phyloP scores from a whole-genome alignment of 1,284 basidiomycete species.

The Kalmanozyma brasiliensis region DNA sequence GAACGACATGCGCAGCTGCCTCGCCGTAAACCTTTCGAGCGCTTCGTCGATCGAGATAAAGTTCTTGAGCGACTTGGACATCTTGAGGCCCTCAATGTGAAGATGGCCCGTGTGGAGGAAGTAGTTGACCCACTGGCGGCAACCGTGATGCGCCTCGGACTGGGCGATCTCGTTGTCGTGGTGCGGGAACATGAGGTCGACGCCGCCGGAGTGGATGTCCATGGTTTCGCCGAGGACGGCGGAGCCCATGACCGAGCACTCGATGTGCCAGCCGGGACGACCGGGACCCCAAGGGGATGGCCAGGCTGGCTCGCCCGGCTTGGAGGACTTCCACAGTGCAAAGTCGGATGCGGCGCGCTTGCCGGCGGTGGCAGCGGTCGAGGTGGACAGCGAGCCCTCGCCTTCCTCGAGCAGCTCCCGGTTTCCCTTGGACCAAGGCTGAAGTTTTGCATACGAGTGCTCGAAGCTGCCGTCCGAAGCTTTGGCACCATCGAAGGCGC shows the following conservation, averaged over 20 bases:
- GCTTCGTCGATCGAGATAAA: conserved; percentile 99
- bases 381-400: conserved; percentile 77
- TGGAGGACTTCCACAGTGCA: conserved; percentile 97
- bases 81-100: conserved; percentile 98
- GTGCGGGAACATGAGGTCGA: conserved; percentile 97
- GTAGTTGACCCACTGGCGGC: conserved; percentile 96
- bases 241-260: conserved; percentile 98
- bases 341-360: conserved; percentile 80
- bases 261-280: conserved; percentile 99
- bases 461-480: conserved; percentile 41
- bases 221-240: conserved; percentile 90
- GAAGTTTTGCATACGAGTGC: conserved; percentile 89
- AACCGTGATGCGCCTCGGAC: conserved; percentile 88
- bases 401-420: conserved; percentile 89
- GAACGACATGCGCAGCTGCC: conserved; percentile 94
- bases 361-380: conserved; percentile 71
- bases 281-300: conserved; percentile 94
- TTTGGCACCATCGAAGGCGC: conserved; percentile 79
- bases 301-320: conserved; percentile 98
- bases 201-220: conserved; percentile 97
- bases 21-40: conserved; percentile 82
- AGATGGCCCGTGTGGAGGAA: conserved; percentile 98
- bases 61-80: conserved; percentile 99
- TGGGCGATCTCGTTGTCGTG: conserved; percentile 99
- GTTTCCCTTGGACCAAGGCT: conserved; percentile 95